Percentiles rank a stretch among this genome's conserved stretches.
phyloP scores from a whole-genome alignment of 495 filamentous ascomycete species.

The Xylaria castorea region DNA sequence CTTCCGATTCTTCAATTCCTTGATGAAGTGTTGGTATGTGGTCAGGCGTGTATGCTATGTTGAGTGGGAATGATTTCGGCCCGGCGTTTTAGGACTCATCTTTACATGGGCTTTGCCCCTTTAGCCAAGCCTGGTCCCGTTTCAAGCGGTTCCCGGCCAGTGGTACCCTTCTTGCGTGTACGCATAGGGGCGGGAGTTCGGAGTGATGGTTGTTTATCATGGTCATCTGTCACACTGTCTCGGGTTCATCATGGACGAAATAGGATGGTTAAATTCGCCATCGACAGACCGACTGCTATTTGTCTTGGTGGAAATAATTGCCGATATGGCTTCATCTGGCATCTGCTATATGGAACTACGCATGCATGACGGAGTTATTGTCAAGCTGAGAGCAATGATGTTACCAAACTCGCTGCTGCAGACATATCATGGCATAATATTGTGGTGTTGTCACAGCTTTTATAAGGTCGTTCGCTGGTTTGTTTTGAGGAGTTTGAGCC shows the following conservation, averaged over 20 bases:
- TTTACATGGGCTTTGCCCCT: not conserved
- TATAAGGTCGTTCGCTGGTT: not conserved
- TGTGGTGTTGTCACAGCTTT: not conserved
- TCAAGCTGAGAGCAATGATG: slow-evolving; percentile 9
- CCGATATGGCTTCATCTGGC: slow-evolving; percentile 7
- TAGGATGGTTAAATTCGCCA: not conserved
- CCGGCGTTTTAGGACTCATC: slow-evolving; percentile 15
- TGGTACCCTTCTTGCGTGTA: not conserved
- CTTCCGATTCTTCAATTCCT: slow-evolving; percentile 12
- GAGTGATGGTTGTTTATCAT: slow-evolving; percentile 6
- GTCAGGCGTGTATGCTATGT: slow-evolving; percentile 17
- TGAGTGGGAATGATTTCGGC: slow-evolving; percentile 15
- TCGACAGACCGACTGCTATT: not conserved
- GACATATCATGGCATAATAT: not conserved
- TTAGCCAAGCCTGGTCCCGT: not conserved
- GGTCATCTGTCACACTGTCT: not conserved
- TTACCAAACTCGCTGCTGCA: not conserved
- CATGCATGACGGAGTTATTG: not conserved
- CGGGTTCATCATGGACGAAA: not conserved
- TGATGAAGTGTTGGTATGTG: not conserved
- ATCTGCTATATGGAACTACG: not conserved
- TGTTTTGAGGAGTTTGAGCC: slow-evolving; percentile 14
- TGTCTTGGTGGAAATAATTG: slow-evolving; percentile 9
- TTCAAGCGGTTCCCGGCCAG: not conserved
- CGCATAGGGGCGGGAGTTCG: not conserved